Evolutionary conservation across 768 basidiomycete genomes (phyloP), one percentile per base, ranked within the genome.

Genomic region (Grammothele lineata): DNA sequence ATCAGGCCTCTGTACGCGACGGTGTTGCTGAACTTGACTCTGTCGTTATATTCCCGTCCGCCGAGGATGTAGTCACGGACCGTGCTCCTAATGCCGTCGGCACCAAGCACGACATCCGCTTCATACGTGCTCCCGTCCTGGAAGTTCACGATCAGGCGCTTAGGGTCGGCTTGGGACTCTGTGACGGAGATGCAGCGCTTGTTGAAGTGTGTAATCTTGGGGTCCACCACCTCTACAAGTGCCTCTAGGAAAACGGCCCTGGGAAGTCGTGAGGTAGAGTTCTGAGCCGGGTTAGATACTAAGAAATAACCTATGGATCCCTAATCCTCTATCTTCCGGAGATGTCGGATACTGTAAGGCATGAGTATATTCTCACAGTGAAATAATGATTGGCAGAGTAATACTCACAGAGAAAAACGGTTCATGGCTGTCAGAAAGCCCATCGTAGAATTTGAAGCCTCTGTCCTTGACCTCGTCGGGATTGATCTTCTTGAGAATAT

Each of bases 181-280:
- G 43, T 37, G 17, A 62, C 41, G 3, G 44, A n/a, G 11, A 33
- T 62, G 54, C 74, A 75, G 7, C 76, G 74, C 51, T 77, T 78
- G 55, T 74, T 69, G 62, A 80, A 76, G 49, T 76, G 75, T 4
- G 69, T 62, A 18, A 61, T 56, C 8, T 59, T 55, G 0, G 72
- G 65, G 49, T 78, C 69, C 19, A 80, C 40, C 18, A 73, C 61
- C 6, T 66, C 66, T 1, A 71, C 59, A 21, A 81, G 57, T 0
- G 75, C 73, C 12, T 76, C 70, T 4, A 81, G 62, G 50, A 78
- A 78, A 5, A 62, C 66, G 7, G 77, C 75, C 40, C 77, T 78
- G 40, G n/a, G 27, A 30, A 14, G 27, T 30, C 8, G 27, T 7
- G 27, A 30, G 27, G 27, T 30, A 27, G 0, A 34, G 53, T 48